Evolutionary conservation across 73 alveolate species (phyloP), one percentile per base, ranked within the genome.

Genomic region (Paramecium sonneborni): DNA sequence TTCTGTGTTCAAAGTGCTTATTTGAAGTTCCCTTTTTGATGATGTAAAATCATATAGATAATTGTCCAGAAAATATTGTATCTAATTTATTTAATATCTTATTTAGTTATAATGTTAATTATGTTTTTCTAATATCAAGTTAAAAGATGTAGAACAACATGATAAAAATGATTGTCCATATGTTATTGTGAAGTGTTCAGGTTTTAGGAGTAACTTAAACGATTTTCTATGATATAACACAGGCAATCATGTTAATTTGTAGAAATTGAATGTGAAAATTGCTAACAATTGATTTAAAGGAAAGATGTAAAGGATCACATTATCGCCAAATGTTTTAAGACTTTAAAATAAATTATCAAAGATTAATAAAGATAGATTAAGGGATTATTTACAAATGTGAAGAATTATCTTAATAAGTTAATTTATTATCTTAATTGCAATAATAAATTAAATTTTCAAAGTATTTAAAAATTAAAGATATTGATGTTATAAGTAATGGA

Each of bases 41-140:
- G n/a, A 37, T 74, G 87, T 9, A 37, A 37, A 23, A 74, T 28
- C 87, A 74, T 23, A 5, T 37, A 74, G 62, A 34, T 12, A 28
- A 12, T 15, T 74, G 87, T 37, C 87, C 87, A 74, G 87, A 74
- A 74, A 74, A 74, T 37, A 28, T 37, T 21, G 87, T 74, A 74
- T 14, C 21, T 32, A 3, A 32, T 6, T 5, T 52, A 52, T 24
- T 26, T 12, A 26, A 23, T 34, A 0, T 35, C 68, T 39, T 34
- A 14, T 35, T 2, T 74, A 74, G 62, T n/a, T 15, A 4, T 12
- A 67, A 32, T 74, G 87, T n/a, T 34, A 74, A 8, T 35, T 32
- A 39, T 74, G 87, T 34, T 74, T 37, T 1, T 21, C 37, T 23
- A 21, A 74, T 74, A 74, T 74, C 1, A 74, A 74, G 20, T 12